Percentiles rank a stretch among this genome's conserved stretches.
Evolutionary conservation across 352 stramenopile genomes (phyloP).

Genomic region (Globisporangium iwayamae): DNA sequence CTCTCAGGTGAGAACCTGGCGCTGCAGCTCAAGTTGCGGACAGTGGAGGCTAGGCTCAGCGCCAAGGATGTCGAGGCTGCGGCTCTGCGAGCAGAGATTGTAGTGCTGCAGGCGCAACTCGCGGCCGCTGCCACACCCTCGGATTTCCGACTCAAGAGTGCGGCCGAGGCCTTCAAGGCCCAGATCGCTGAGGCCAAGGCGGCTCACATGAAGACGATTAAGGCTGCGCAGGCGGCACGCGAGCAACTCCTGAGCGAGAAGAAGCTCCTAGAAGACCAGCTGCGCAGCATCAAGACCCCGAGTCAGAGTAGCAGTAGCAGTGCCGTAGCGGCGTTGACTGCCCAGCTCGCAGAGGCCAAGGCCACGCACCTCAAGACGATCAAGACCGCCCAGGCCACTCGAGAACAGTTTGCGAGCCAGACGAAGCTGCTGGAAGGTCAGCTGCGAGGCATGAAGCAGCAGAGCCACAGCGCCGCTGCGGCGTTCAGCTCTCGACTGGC

Average conservation of each 20-base stretch:
- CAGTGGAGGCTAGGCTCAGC: conserved; percentile 18
- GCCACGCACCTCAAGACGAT: conserved; percentile 2
- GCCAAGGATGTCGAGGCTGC: conserved; percentile 36
- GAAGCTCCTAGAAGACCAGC: conserved; percentile 4
- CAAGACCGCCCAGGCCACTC: conserved; percentile 4
- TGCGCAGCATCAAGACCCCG: not conserved
- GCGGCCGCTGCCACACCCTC: conserved; percentile 28
- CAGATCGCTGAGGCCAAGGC: conserved; percentile 21
- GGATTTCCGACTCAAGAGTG: conserved; percentile 22
- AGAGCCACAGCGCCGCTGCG: conserved; percentile 13
- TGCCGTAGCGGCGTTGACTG: conserved; percentile 1
- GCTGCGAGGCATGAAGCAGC: not conserved
- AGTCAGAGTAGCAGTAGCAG: not conserved
- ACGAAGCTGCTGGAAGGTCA: conserved; percentile 12
- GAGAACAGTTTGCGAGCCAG: conserved; percentile 2
- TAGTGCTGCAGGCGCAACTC: conserved; percentile 31
- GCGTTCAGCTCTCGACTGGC: conserved; percentile 23
- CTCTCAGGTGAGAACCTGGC: conserved; percentile 35
- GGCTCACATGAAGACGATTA: conserved; percentile 12
- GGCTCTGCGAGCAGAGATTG: conserved; percentile 6
- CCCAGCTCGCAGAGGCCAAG: conserved; percentile 1
- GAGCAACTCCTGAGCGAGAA: conserved; percentile 2
- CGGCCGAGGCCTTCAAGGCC: conserved; percentile 23
- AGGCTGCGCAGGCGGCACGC: not conserved
- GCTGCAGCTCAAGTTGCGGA: conserved; percentile 32